Conservation (phyloP, 345 rosid species). For the Kernera saxatilis region DNA sequence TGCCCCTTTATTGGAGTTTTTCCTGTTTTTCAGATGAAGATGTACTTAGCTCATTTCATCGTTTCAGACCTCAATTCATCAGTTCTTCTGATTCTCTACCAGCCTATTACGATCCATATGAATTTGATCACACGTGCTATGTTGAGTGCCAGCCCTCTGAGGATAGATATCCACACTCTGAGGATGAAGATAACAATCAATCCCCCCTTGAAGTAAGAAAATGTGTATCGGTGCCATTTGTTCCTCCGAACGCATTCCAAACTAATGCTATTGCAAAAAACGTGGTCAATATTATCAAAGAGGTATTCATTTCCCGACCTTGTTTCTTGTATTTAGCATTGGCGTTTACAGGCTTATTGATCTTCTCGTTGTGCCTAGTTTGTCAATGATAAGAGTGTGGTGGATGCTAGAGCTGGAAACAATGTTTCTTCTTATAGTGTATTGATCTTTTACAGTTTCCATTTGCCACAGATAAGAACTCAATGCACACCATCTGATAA, state of each 20-base stretch:
- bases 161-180: constrained; percentile 31
- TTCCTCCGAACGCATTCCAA: constrained; percentile 49
- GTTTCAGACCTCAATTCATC: constrained; percentile 70
- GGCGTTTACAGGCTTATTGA: constrained; percentile 4
- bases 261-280: constrained; percentile 41
- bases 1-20: constrained; percentile 1
- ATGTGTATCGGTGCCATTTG: constrained; percentile 72
- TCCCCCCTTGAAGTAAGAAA: constrained; percentile 39
- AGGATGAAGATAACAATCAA: constrained; percentile 39
- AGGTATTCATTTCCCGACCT: constrained; percentile 45
- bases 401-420: not conserved
- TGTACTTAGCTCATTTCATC: constrained; percentile 53
- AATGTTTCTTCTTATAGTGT: not conserved
- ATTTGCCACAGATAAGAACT: constrained; percentile 49
- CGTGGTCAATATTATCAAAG: constrained; percentile 46
- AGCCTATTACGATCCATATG: constrained; percentile 51
- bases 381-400: not conserved
- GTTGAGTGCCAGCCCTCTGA: constrained; percentile 39
- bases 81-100: constrained; percentile 45
- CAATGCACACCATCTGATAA: constrained; percentile 31
- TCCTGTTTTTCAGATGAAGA: constrained; percentile 66
- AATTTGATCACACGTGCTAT: constrained; percentile 64
- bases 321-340: not conserved
- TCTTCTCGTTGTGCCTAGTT: constrained; percentile 3
- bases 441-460: constrained; percentile 12